Conservation (phyloP, 257 asterid genomes). For the Cinchona pubescens region DNA sequence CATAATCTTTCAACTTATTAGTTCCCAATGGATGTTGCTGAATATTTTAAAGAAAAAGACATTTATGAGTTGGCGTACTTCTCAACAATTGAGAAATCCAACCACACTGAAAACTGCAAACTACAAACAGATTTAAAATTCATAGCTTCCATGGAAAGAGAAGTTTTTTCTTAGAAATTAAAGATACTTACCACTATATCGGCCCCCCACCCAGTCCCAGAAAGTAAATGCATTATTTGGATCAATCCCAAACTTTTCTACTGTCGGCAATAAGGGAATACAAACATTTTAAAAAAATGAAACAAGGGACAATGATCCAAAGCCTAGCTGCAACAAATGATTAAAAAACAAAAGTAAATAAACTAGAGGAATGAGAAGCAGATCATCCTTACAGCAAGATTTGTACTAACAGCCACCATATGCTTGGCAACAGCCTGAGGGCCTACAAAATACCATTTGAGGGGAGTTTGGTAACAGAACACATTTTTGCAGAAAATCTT, state of each 20-base stretch:
- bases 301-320: not conserved
- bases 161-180: slow-evolving; percentile 15
- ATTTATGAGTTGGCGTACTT: slow-evolving; percentile 51
- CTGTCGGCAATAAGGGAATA: slow-evolving; percentile 57
- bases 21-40: too few species aligned
- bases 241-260: slow-evolving; percentile 95
- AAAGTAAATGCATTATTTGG: slow-evolving; percentile 98
- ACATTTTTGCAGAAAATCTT: not conserved
- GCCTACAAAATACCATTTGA: slow-evolving; percentile 35
- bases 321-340: slow-evolving; percentile 1
- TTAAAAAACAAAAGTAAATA: not conserved
- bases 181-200: slow-evolving; percentile 76
- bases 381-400: slow-evolving; percentile 58
- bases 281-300: not conserved
- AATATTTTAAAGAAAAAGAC: not conserved
- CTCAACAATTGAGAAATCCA: slow-evolving; percentile 78
- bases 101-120: slow-evolving; percentile 99
- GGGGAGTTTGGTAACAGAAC: not conserved
- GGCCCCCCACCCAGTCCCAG: slow-evolving; percentile 99
- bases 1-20: too few species aligned
- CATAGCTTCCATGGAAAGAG: slow-evolving; percentile 21
- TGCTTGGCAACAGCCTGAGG: slow-evolving; percentile 97
- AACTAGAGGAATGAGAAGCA: slow-evolving; percentile 15
- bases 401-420: slow-evolving; percentile 99
- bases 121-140: slow-evolving; percentile 33